Evolutionary conservation across 305 asterid species (phyloP), one percentile per base, ranked within the genome.

Genomic region (Solanum chacoense): DNA sequence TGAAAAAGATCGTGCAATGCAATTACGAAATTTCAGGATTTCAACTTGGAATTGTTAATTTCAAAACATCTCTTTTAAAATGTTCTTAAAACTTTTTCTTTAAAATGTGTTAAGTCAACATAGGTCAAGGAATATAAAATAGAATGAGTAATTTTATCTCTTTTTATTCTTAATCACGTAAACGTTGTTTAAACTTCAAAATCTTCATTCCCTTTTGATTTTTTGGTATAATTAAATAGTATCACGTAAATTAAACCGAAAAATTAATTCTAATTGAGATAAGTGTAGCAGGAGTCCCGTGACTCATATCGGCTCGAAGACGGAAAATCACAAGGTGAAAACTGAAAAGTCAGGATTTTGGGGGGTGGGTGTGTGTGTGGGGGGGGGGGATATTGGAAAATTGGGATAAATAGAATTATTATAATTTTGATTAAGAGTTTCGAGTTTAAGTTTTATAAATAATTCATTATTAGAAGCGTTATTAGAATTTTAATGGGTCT

Each of bases 171-270:
- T 7, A 18, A 6, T 18, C 1, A 16, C 0, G 4, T 37, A 37
- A 37, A 37, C 12, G 2, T 50, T 18, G 0, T 50, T 50, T 18
- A 50, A 50, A 50, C 0, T 50, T 14, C 0, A 50, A 50, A 50
- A 0, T 16, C 9, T 50, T 50, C 3, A 50, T 50, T 50, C 0
- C 1, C 8, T 16, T 50, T 42, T 42, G 0, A 13, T 42, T 42
- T 13, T 45, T 6, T 50, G 8, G 0, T 50, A 3, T 16, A 6
- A 50, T 50, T 2, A 50, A 50, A 6, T 50, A 16, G 9, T 50
- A 0, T 50, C 10, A 16, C n/a, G 0, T 45, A 45, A 45, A 2
- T 45, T 45, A 45, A 0, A 45, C 1, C 0, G 0, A 6, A 6
- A 45, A 45, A 5, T 45, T 5, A 45, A 13, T 45, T 50, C 3